Percentiles rank a stretch among this genome's conserved stretches.
Evolutionary conservation across 352 stramenopile genomes (phyloP).

Genomic region (Pythium sp.): DNA sequence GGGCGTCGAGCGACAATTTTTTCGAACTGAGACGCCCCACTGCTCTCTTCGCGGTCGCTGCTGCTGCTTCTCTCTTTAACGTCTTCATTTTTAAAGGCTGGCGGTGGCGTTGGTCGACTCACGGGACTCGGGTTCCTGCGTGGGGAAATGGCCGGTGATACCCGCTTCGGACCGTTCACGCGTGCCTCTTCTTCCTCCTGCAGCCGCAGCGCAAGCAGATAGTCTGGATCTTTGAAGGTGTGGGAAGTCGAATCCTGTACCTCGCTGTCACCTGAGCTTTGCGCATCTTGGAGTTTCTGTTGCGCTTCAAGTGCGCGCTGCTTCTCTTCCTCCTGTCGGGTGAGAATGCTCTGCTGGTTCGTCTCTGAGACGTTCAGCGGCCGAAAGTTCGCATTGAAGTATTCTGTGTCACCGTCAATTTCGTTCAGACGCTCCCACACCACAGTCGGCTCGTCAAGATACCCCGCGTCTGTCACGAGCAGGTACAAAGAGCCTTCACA

Average conservation of each 20-base stretch:
- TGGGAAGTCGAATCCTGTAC: constrained; percentile 2
- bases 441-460: constrained; percentile 90
- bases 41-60: constrained; percentile 2
- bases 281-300: not conserved
- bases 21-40: constrained; percentile 3
- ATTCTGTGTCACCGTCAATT: constrained; percentile 83
- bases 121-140: constrained; percentile 23
- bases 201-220: constrained; percentile 63
- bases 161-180: constrained; percentile 11
- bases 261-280: not conserved
- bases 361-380: constrained; percentile 62
- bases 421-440: constrained; percentile 95
- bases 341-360: constrained; percentile 66
- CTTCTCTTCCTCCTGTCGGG: constrained; percentile 46
- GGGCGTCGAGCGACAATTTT: not conserved
- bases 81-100: constrained; percentile 9
- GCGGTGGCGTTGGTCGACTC: not conserved
- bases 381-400: constrained; percentile 66
- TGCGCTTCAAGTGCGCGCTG: constrained; percentile 23
- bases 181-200: constrained; percentile 76
- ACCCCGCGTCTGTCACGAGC: constrained; percentile 96
- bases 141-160: constrained; percentile 14
- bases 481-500: constrained; percentile 92
- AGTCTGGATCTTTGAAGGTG: constrained; percentile 54
- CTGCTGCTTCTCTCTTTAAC: not conserved